These are phyloP conservation scores for Neurospora cerealis DNA, from an alignment of 495 filamentous ascomycete species.

Conservation along the genomic window DNA sequence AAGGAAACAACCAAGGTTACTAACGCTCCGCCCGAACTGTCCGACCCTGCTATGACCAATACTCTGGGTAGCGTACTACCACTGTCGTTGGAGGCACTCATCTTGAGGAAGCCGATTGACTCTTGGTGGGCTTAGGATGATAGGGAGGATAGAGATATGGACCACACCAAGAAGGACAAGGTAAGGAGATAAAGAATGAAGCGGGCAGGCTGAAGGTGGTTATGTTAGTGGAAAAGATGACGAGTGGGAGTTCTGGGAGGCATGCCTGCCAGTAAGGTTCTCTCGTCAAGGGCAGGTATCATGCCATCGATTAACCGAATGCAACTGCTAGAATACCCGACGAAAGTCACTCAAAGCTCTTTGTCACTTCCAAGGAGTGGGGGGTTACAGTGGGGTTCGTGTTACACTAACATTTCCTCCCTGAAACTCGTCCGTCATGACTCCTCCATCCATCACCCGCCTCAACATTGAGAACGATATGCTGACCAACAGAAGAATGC, in stretches of 20 bases:
- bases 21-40: constrained; percentile 84
- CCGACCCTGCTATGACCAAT: constrained; percentile 80
- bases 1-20: constrained; percentile 17
- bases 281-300: not conserved
- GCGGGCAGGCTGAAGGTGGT: not conserved
- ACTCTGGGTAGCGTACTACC: constrained; percentile 32
- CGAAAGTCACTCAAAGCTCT: not conserved
- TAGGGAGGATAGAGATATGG: not conserved
- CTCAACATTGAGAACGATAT: not conserved
- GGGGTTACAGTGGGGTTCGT: not conserved
- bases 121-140: not conserved
- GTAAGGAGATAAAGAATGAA: not conserved
- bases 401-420: not conserved
- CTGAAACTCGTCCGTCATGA: not conserved
- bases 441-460: not conserved
- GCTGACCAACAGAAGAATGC: not conserved
- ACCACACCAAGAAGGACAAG: not conserved
- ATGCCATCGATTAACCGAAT: not conserved
- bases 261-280: not conserved
- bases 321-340: not conserved
- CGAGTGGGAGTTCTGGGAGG: not conserved
- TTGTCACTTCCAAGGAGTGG: not conserved
- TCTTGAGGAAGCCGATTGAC: not conserved
- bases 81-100: not conserved
- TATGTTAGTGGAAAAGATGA: not conserved